Evolutionary conservation across 495 filamentous ascomycete genomes (phyloP).

Genomic region (Sordaria brevicollis): DNA sequence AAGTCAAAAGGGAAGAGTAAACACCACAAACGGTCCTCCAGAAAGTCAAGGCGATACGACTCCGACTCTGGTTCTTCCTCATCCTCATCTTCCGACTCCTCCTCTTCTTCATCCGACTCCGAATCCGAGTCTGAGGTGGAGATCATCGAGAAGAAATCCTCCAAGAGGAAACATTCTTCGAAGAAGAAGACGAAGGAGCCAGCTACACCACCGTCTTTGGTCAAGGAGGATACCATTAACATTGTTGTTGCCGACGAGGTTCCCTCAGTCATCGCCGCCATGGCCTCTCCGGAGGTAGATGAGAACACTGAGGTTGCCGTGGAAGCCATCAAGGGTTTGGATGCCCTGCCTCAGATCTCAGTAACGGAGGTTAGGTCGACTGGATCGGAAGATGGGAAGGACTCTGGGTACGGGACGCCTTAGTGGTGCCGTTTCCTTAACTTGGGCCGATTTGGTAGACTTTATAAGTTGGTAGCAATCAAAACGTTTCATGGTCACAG

Average conservation of each 20-base stretch:
- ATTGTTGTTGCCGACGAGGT: not conserved
- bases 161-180: not conserved
- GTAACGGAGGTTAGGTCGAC: not conserved
- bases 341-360: not conserved
- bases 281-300: too few relatives aligned
- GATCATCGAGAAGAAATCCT: slow-evolving; percentile 9
- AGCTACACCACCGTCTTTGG: not conserved
- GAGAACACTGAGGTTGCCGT: slow-evolving; percentile 12
- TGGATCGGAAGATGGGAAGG: slow-evolving; percentile 11
- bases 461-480: not conserved
- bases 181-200: not conserved
- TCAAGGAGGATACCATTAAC: slow-evolving; percentile 4
- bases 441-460: not conserved
- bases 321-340: not conserved
- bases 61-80: slow-evolving; percentile 3
- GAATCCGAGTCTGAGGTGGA: slow-evolving; percentile 7
- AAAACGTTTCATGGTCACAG: not conserved
- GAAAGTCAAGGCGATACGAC: not conserved
- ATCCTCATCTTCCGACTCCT: slow-evolving; percentile 2
- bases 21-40: slow-evolving; percentile 1
- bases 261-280: slow-evolving; percentile 8
- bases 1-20: not conserved
- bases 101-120: slow-evolving; percentile 3
- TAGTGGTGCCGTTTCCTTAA: not conserved
- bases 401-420: slow-evolving; percentile 24